Evolutionary conservation across 2,329 filamentous ascomycete genomes (phyloP), one percentile per base, ranked within the genome.

Genomic region (Arthrobotrys conoides): DNA sequence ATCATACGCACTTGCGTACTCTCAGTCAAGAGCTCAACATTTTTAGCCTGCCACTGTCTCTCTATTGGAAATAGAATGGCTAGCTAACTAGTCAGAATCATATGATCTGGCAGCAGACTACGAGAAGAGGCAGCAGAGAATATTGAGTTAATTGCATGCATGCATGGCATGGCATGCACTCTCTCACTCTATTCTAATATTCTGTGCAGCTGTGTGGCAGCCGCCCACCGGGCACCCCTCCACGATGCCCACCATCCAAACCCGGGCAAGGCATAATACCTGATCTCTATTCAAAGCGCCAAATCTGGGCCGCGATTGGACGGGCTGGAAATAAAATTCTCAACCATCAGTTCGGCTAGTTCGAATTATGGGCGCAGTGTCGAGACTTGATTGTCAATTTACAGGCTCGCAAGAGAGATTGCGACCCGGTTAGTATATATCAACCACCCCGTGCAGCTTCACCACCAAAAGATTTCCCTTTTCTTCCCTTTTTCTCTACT

Each of bases 321-420:
- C 68, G 68, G 63, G 51, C 27, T 71, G 30, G 68, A 78, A 78
- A 59, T 78, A 78, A 78, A 71, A 78, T 71, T 78, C 75, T 78
- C 75, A 69, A 67, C 57, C 75, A 55, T 57, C 51, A 30, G 41
- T 72, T 68, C 68, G 75, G 68, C 75, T 78, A 71, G 48, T 38
- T 53, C 65, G 33, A 14, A 27, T 36, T 66, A 66, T 53, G 66
- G 66, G 61, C 66, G 59, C 59, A 61, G 63, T 46, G 73, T 78
- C 49, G 61, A 64, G 44, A 55, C 30, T 46, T 64, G 38, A 44
- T 69, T 44, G 57, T 44, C 57, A 61, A 61, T 61, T 65, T 61
- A 72, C 63, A 78, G 75, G 75, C 65, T 65, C 24, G 30, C 66
- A 22, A 27, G 67, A 67, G 75, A 78, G 68, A 78, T 78, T 78